Percentiles rank a stretch among this genome's conserved stretches.
These are phyloP conservation scores for Micromonas commoda DNA, from an alignment of 139 green algal species.

Conservation along the genomic window DNA sequence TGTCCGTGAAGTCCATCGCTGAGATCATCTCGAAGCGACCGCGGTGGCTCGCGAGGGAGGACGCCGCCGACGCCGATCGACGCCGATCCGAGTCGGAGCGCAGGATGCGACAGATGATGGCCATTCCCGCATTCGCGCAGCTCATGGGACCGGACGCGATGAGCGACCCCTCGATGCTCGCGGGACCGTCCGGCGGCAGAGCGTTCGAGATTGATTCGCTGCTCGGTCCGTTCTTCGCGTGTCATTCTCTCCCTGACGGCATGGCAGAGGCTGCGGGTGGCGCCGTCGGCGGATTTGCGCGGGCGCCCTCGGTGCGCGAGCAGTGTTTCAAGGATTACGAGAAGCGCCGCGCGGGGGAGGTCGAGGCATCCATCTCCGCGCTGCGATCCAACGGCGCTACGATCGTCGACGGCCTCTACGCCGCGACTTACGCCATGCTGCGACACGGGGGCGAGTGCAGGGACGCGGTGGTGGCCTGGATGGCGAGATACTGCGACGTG, in stretches of 20 bases:
- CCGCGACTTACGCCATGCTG: slow-evolving; percentile 63
- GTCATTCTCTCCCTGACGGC: slow-evolving; percentile 54
- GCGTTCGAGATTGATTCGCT: slow-evolving; percentile 41
- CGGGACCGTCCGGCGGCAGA: slow-evolving; percentile 23
- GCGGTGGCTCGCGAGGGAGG: slow-evolving; percentile 29
- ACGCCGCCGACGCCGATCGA: slow-evolving; percentile 12
- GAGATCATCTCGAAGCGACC: slow-evolving; percentile 40
- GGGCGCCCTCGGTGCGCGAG: slow-evolving; percentile 40
- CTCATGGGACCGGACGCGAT: too few relatives aligned
- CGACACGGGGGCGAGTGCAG: slow-evolving; percentile 51
- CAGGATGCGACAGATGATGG: too few relatives aligned
- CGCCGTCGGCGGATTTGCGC: too few relatives aligned
- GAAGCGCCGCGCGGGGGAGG: slow-evolving; percentile 25
- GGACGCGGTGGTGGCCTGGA: slow-evolving; percentile 64
- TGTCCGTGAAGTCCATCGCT: slow-evolving; percentile 48
- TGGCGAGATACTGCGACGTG: slow-evolving; percentile 55
- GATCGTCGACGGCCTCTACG: slow-evolving; percentile 33
- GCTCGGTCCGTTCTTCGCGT: slow-evolving; percentile 70
- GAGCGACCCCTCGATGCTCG: too few relatives aligned
- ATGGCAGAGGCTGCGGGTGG: too few relatives aligned
- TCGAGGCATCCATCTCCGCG: slow-evolving; percentile 33
- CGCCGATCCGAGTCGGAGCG: neutral
- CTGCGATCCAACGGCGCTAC: slow-evolving; percentile 50
- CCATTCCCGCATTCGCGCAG: too few relatives aligned
- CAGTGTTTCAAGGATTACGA: slow-evolving; percentile 47